A percentile compares a stretch with the other conserved stretches of the same genome.
Evolutionary conservation across 306 rosid genomes (phyloP).

Genomic region (Castanea mollissima): DNA sequence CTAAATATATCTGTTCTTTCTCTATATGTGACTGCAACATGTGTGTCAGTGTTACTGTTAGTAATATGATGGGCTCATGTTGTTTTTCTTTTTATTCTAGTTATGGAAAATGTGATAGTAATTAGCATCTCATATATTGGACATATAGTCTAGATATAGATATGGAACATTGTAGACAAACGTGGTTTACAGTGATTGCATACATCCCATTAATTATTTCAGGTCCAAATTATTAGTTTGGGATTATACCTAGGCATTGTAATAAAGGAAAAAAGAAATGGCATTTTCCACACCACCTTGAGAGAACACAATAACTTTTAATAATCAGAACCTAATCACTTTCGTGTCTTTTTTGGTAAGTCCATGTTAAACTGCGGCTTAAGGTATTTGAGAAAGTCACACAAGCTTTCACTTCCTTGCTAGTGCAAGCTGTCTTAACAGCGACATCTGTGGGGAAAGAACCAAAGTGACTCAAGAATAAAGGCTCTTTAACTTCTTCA

Average conservation of each 20-base stretch:
- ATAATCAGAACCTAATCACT: background rate
- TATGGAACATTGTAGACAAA: background rate
- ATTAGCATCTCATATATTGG: background rate
- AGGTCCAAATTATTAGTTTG: background rate
- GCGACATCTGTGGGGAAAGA: constrained; percentile 45
- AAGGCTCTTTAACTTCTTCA: constrained; percentile 24
- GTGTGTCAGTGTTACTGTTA: background rate
- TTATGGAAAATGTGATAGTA: too few relatives aligned
- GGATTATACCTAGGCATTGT: background rate
- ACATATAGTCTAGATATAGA: background rate
- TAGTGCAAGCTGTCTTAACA: constrained; percentile 32
- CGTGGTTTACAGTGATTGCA: background rate
- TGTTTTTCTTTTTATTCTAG: background rate
- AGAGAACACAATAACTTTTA: background rate
- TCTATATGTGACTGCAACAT: background rate
- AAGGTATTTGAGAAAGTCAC: background rate
- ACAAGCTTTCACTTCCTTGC: background rate
- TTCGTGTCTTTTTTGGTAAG: background rate
- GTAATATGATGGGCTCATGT: background rate
- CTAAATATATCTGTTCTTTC: background rate
- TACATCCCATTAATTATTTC: background rate
- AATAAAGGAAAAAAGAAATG: background rate
- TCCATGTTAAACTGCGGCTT: background rate
- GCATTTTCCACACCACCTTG: background rate
- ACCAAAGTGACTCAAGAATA: constrained; percentile 22